Conservation (phyloP, 441 rosid genomes). For the Lepidium campestre region DNA sequence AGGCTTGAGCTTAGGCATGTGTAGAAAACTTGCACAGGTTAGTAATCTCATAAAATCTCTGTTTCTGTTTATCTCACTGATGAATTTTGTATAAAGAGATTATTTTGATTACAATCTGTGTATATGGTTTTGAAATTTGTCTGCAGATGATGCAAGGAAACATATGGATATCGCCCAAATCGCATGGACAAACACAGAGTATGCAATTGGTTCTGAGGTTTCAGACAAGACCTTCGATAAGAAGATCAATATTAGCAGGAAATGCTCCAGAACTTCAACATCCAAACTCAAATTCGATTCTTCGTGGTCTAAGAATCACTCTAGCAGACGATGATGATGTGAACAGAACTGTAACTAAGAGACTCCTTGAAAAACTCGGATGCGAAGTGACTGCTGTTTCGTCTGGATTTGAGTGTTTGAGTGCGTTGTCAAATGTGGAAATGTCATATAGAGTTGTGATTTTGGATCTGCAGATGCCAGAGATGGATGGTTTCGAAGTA, state of each 20-base stretch:
- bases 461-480: constrained; percentile 68
- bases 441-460: constrained; percentile 47
- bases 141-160: constrained; percentile 79
- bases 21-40: constrained; percentile 74
- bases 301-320: constrained; percentile 47
- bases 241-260: constrained; percentile 29
- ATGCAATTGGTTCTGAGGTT: constrained; percentile 58
- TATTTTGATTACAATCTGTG: background rate
- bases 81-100: background rate
- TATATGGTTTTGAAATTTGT: background rate
- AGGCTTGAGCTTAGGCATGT: constrained; percentile 54
- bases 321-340: constrained; percentile 58
- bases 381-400: constrained; percentile 59
- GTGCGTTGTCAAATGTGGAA: constrained; percentile 38
- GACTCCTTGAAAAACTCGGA: constrained; percentile 56
- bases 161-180: constrained; percentile 48
- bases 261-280: constrained; percentile 38
- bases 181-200: constrained; percentile 47
- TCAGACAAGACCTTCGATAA: constrained; percentile 35
- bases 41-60: constrained; percentile 10
- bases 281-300: constrained; percentile 36
- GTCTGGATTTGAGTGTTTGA: constrained; percentile 63
- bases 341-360: constrained; percentile 54
- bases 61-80: background rate
- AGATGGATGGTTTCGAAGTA: constrained; percentile 73